Base-by-base conservation (phyloP, 192 early-diverging fungal genomes). In the Linnemannia zychae region DNA sequence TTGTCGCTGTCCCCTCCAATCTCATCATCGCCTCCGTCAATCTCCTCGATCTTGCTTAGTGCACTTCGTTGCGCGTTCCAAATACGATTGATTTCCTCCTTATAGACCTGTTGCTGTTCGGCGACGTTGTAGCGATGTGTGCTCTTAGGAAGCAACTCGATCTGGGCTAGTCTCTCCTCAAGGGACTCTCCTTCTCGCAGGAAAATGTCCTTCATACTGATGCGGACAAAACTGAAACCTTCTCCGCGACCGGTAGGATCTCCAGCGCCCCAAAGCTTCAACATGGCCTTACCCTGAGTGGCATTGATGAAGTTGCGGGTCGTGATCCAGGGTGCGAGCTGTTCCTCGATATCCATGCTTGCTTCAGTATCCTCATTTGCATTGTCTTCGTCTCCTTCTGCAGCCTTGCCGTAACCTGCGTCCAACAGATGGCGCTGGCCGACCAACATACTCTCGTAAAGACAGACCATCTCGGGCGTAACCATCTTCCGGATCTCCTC, bases 151-250 rank as follows among this genome's bases (percentile, higher is more conserved):
- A 93, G 79, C 11, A 92, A 90, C 75, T 96, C 94, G 53, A 96
- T 96, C 87, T 96, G 93, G n/a, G 95, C 95, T 76, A 94, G 86
- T 87, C 95, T 94, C 65, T 97, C 96, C 73, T 96, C 94, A 16
- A 94, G 92, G 38, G 93, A 94, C 84, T 97, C 97, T 28, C 96
- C 96, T 16, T 94, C 91, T 28, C 96, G 90, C 80, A 98, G 89
- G 77, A 99, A 98, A 71, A 98, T 98, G 75, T 99, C 98, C 88
- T 98, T 99, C 97, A 99, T 99, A 18, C 95, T 96, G 31, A 96
- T 96, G 37, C 97, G 93, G 77, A 99, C 96, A 87, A 98, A 99
- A 90, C 98, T 99, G 79, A 99, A 99, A 13, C 97, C 98, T 79
- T 99, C 98, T 65, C 97, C 97, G 57, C 92, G 87, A 16, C 97